These are phyloP conservation scores for Trifolium fragiferum DNA, from an alignment of 306 rosid genomes.

Conservation along the genomic window DNA sequence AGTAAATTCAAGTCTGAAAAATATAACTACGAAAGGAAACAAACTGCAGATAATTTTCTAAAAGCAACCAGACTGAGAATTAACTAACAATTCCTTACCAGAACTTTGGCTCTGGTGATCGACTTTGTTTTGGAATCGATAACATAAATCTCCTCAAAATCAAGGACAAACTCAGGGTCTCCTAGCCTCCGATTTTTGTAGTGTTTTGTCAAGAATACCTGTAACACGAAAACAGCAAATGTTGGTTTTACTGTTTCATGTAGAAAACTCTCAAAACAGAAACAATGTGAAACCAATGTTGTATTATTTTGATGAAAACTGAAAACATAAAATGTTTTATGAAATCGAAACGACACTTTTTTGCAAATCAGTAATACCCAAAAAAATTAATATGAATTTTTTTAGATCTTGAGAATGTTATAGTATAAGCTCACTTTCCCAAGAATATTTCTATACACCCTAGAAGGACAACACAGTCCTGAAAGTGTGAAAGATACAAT, in stretches of 20 bases:
- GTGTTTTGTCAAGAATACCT: slow-evolving; percentile 93
- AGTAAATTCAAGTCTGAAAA: slow-evolving; percentile 34
- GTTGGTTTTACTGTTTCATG: not conserved
- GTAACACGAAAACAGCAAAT: slow-evolving; percentile 37
- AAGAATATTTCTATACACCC: not conserved
- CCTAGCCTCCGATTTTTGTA: slow-evolving; percentile 76
- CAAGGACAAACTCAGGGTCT: slow-evolving; percentile 87
- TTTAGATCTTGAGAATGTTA: not conserved
- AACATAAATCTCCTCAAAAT: slow-evolving; percentile 90
- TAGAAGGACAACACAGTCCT: not conserved
- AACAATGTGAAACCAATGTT: not conserved
- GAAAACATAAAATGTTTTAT: not conserved
- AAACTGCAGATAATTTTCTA: slow-evolving; percentile 11
- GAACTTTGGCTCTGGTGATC: slow-evolving; percentile 81
- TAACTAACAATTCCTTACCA: slow-evolving; percentile 58
- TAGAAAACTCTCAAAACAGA: not conserved
- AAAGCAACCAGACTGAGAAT: slow-evolving; percentile 29
- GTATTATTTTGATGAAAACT: not conserved
- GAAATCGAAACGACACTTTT: not conserved
- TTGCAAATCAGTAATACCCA: too few species aligned
- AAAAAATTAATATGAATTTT: too few species aligned
- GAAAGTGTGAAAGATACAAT: not conserved
- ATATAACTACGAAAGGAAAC: slow-evolving; percentile 20
- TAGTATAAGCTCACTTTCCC: not conserved
- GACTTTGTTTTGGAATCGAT: slow-evolving; percentile 91